Evolutionary conservation across 2,329 filamentous ascomycete species (phyloP).

Genomic region (Microdochium bolleyi): DNA sequence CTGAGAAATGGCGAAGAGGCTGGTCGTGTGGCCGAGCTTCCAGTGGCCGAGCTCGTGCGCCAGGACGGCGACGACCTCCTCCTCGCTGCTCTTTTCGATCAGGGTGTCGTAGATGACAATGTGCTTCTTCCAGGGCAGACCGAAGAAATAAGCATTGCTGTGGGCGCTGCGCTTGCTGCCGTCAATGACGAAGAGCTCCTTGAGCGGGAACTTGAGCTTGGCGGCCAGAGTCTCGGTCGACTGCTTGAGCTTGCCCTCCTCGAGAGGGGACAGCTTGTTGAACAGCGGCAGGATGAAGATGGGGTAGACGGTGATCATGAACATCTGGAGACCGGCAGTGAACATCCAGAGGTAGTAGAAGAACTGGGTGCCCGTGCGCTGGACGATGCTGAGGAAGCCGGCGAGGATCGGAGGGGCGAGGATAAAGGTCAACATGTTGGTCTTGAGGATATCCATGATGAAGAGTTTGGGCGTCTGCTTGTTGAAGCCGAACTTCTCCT

Average conservation of each 20-base stretch:
- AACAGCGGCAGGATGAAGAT: constrained; percentile 91
- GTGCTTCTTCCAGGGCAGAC: constrained; percentile 98
- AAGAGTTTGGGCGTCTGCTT: constrained; percentile 91
- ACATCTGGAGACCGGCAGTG: constrained; percentile 79
- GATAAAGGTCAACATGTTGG: constrained; percentile 70
- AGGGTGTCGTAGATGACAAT: constrained; percentile 99
- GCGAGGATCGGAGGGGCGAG: constrained; percentile 84
- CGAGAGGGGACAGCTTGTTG: constrained; percentile 93
- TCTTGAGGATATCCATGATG: constrained; percentile 85
- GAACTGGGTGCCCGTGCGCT: constrained; percentile 88
- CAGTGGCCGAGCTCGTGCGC: constrained; percentile 97
- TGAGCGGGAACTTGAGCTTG: constrained; percentile 82
- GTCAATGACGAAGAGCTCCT: constrained; percentile 91
- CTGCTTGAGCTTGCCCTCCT: constrained; percentile 80
- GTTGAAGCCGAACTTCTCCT: constrained; percentile 98
- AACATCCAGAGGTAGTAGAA: constrained; percentile 99
- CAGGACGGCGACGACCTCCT: constrained; percentile 91
- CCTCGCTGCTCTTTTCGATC: constrained; percentile 85
- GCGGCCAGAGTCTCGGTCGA: constrained; percentile 78
- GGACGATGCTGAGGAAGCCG: constrained; percentile 87
- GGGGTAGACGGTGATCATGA: constrained; percentile 94
- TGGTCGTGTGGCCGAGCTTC: constrained; percentile 91
- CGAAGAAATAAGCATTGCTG: constrained; percentile 93
- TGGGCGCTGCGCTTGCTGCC: constrained; percentile 82
- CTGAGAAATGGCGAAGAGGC: constrained; percentile 81